Conservation (phyloP, 257 asterid species). For the Rauvolfia tetraphylla region DNA sequence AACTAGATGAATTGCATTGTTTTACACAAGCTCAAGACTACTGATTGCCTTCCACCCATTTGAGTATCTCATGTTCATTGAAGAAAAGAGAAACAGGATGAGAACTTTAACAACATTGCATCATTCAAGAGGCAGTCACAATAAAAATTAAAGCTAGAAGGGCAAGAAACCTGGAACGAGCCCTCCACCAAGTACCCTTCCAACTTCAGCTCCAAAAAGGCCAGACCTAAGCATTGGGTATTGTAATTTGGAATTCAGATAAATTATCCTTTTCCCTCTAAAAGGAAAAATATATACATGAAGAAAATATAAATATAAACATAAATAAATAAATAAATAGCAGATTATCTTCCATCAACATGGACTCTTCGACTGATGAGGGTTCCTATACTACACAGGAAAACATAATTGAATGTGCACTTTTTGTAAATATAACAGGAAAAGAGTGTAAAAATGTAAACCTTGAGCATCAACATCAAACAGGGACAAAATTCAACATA, state of each 20-base stretch:
- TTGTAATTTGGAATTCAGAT: not conserved
- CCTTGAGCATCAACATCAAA: not conserved
- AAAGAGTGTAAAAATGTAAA: not conserved
- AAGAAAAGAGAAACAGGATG: not conserved
- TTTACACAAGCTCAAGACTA: not conserved
- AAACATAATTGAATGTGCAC: not conserved
- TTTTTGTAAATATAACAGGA: not conserved
- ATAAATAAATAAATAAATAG: not conserved
- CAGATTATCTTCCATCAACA: not conserved
- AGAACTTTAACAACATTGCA: conserved; percentile 1
- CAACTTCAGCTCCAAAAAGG: conserved; percentile 87
- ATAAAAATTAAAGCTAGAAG: not conserved
- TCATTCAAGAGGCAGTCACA: conserved; percentile 1
- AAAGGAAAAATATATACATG: not conserved
- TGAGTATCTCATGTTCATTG: not conserved
- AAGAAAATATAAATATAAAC: not conserved
- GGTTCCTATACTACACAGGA: not conserved
- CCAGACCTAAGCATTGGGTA: conserved; percentile 51
- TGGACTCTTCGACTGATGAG: not conserved
- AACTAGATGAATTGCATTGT: not conserved
- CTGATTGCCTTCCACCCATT: not conserved
- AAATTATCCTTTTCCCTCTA: not conserved
- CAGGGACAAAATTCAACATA: not conserved
- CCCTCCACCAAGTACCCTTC: conserved; percentile 97
- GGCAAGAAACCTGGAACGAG: conserved; percentile 71